Conservation (phyloP, 768 basidiomycete genomes). For the Wakefieldia striispora region DNA sequence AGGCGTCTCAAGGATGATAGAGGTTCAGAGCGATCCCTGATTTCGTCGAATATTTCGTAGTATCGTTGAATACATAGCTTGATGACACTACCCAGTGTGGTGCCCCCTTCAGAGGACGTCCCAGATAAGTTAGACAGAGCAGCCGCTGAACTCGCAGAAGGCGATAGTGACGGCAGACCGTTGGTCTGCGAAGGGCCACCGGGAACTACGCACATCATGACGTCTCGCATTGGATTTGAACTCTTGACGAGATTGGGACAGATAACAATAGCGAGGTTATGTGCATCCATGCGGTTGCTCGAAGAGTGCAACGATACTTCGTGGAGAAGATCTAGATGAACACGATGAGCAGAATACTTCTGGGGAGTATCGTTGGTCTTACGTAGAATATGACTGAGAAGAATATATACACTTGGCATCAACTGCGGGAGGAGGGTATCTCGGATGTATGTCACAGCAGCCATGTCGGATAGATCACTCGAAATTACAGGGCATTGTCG, state of each 20-base stretch:
- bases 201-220: slow-evolving; percentile 68
- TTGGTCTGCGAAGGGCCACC: slow-evolving; percentile 41
- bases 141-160: slow-evolving; percentile 12
- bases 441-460: slow-evolving; percentile 62
- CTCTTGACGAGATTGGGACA: slow-evolving; percentile 78
- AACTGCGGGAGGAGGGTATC: slow-evolving; percentile 66
- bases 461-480: slow-evolving; percentile 52
- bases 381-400: slow-evolving; percentile 71
- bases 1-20: slow-evolving; percentile 29
- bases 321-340: slow-evolving; percentile 64
- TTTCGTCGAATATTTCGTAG: slow-evolving; percentile 83
- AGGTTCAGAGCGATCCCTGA: slow-evolving; percentile 68
- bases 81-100: slow-evolving; percentile 69
- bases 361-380: slow-evolving; percentile 22
- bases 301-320: slow-evolving; percentile 69
- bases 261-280: slow-evolving; percentile 78
- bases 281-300: slow-evolving; percentile 77
- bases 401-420: slow-evolving; percentile 68
- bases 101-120: slow-evolving; percentile 42
- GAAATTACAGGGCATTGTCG: slow-evolving; percentile 63
- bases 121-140: slow-evolving; percentile 25
- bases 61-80: slow-evolving; percentile 80
- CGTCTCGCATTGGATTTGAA: slow-evolving; percentile 65
- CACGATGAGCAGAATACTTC: slow-evolving; percentile 5
- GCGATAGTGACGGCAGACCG: slow-evolving; percentile 24